Evolutionary conservation across 2,329 filamentous ascomycete species (phyloP), one percentile per base, ranked within the genome.

Genomic region (Alternaria sp.): DNA sequence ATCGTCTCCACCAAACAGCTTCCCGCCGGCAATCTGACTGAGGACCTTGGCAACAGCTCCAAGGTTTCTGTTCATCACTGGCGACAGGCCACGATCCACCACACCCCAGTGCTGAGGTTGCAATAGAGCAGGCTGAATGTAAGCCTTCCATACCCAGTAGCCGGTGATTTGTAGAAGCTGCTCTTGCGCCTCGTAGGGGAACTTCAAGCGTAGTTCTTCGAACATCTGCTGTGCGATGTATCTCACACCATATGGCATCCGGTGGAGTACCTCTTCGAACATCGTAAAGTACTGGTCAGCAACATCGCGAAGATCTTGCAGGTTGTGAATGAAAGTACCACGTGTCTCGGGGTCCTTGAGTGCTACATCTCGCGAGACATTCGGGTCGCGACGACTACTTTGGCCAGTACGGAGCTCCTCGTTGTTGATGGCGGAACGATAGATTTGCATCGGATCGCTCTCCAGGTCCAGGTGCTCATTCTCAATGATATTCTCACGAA

Each of bases 381-480:
- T 93, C 13, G 93, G 88, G 32, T 90, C 91, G 66, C 96, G 88
- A 54, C 87, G 88, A 77, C 94, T 97, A 19, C 93, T 89, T 68
- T 89, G 89, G 5, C 96, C 96, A 0, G 96, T 99, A 17, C 93
- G 90, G 23, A 99, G 88, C 81, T 99, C 96, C 80, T 98, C 95
- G 73, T 99, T 97, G 82, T 96, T 98, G 82, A 99, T 96, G 13
- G 93, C 90, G 6, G 93, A 96, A 45, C 92, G 89, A 81, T 99
- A 98, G 61, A 99, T 99, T 72, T 98, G 95, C 84, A 98, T 91
- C 0, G 96, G 96, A 75, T 99, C 96, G 77, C 95, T 97, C 81
- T 99, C 96, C 25, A 99, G 85, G 77, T 99, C 95, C 32, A 99
- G 85, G 6, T 90, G 91, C 12, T 93, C 90, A 70, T 97, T 96